A percentile compares a stretch with the other conserved stretches of the same genome.
Evolutionary conservation across 2,329 filamentous ascomycete genomes (phyloP).

Genomic region (Cordyceps farinosa): DNA sequence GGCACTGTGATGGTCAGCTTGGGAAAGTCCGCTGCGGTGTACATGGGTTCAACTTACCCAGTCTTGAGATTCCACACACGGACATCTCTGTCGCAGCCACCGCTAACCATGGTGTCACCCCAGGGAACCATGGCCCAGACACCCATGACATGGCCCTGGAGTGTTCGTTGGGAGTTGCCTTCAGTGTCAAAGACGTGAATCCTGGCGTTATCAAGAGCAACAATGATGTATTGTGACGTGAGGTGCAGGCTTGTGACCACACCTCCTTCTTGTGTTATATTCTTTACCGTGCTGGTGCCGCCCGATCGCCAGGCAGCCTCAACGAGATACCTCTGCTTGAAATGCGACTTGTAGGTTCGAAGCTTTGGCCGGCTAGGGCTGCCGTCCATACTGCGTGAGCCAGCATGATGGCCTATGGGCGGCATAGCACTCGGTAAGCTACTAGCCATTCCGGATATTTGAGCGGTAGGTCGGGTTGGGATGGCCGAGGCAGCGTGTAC

Average conservation of each 20-base stretch:
- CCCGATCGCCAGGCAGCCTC: slow-evolving; percentile 96
- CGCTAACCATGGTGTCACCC: slow-evolving; percentile 91
- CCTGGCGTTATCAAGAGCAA: slow-evolving; percentile 95
- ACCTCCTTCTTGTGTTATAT: slow-evolving; percentile 93
- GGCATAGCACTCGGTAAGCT: slow-evolving; percentile 46
- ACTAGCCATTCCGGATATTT: slow-evolving; percentile 34
- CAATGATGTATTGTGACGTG: slow-evolving; percentile 93
- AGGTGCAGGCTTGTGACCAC: slow-evolving; percentile 95
- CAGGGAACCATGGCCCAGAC: slow-evolving; percentile 99
- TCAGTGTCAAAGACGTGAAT: slow-evolving; percentile 97
- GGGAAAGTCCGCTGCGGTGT: not conserved
- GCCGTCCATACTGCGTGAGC: slow-evolving; percentile 56
- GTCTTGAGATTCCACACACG: slow-evolving; percentile 94
- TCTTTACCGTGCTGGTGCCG: slow-evolving; percentile 75
- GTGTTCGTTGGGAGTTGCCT: slow-evolving; percentile 79
- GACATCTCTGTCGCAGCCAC: slow-evolving; percentile 94
- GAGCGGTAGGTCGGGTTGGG: slow-evolving; percentile 30
- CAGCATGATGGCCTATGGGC: slow-evolving; percentile 32
- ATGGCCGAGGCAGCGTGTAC: slow-evolving; percentile 35
- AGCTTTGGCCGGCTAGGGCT: slow-evolving; percentile 55
- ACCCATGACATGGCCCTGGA: slow-evolving; percentile 97
- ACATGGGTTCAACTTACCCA: slow-evolving; percentile 56
- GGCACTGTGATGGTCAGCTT: slow-evolving; percentile 43
- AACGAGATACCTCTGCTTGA: slow-evolving; percentile 95
- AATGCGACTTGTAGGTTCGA: slow-evolving; percentile 90